phyloP scores from a whole-genome alignment of 768 basidiomycete species.

The Leccinum subgranulosum region DNA sequence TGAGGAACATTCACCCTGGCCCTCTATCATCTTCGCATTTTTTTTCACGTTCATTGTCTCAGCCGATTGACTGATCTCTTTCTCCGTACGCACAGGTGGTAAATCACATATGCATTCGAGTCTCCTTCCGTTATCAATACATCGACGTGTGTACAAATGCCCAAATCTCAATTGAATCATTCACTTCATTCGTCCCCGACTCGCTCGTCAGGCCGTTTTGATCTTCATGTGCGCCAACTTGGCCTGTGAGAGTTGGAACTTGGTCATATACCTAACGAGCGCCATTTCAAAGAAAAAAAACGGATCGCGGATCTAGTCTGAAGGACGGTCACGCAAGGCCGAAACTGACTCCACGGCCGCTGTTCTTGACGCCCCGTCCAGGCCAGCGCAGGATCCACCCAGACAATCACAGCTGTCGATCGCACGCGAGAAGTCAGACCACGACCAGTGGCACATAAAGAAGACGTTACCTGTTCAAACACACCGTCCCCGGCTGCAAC shows the following conservation, averaged over 20 bases:
- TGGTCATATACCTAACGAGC: constrained; percentile 48
- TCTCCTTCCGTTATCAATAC: too few relatives aligned
- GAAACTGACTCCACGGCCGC: too few relatives aligned
- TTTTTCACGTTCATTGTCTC: not conserved
- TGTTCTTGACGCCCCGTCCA: constrained; percentile 74
- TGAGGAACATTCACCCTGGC: constrained; percentile 19
- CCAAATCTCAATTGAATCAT: not conserved
- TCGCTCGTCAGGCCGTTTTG: constrained; percentile 37
- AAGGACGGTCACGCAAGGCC: too few relatives aligned
- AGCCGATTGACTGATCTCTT: not conserved
- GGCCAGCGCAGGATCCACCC: constrained; percentile 75
- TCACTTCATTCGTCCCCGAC: not conserved
- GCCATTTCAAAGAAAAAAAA: not conserved
- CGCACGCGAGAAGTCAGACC: constrained; percentile 64
- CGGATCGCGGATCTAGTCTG: too few relatives aligned
- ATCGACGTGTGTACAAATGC: not conserved
- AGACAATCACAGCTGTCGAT: constrained; percentile 72
- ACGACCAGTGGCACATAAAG: constrained; percentile 34
- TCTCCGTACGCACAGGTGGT: not conserved
- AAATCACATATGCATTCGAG: too few relatives aligned
- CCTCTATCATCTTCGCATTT: not conserved
- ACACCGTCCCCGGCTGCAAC: too few relatives aligned
- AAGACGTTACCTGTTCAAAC: constrained; percentile 62
- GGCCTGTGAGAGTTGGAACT: constrained; percentile 64
- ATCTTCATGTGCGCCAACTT: constrained; percentile 86